phyloP scores from a whole-genome alignment of 768 basidiomycete species.

The Lactifluus piperatus region DNA sequence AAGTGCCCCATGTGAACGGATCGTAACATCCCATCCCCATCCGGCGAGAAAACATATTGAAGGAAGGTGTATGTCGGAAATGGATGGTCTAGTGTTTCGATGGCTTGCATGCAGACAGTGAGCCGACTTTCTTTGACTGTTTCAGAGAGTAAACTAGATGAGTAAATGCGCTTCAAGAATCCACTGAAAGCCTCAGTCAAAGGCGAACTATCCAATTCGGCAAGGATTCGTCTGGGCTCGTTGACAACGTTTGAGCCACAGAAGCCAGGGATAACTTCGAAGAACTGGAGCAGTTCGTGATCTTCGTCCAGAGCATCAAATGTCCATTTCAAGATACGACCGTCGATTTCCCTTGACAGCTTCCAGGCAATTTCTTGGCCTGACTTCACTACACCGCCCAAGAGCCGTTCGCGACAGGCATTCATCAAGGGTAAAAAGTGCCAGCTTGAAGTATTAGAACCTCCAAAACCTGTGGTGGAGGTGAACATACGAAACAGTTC shows the following conservation, averaged over 20 bases:
- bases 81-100: neutral
- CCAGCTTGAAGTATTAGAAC: neutral
- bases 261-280: neutral
- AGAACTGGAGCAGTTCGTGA: neutral
- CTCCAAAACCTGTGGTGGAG: neutral
- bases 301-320: no score
- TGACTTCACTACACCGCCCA: neutral
- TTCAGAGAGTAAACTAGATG: neutral
- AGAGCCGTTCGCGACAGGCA: neutral
- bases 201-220: neutral
- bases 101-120: neutral
- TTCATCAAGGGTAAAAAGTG: no score
- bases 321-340: neutral
- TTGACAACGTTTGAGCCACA: neutral
- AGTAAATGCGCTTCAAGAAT: neutral
- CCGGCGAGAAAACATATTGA: neutral
- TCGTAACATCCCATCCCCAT: neutral
- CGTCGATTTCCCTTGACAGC: neutral
- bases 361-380: neutral
- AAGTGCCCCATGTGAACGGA: neutral
- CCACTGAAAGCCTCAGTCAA: neutral
- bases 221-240: neutral
- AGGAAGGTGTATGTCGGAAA: neutral
- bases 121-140: neutral
- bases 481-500: no score